Percentiles rank a stretch among this genome's conserved stretches.
These are phyloP conservation scores for Pythium chondricola DNA, from an alignment of 352 stramenopile species.

Conservation along the genomic window DNA sequence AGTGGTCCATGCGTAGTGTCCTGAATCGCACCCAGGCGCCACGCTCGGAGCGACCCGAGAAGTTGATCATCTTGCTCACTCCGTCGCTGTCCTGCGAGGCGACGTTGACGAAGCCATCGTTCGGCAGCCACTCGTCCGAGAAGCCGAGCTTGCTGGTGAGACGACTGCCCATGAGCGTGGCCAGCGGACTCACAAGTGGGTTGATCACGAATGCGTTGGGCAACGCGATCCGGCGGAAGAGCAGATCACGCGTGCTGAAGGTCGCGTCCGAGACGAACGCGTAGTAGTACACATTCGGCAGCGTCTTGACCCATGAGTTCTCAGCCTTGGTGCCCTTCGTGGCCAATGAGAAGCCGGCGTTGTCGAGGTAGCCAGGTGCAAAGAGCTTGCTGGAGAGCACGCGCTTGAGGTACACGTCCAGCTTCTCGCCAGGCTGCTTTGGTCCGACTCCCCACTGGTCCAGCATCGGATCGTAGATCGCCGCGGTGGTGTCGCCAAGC, in stretches of 20 bases:
- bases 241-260: conserved; percentile 22
- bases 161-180: conserved; percentile 32
- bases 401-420: conserved; percentile 6
- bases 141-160: conserved; percentile 20
- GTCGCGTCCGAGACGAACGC: conserved; percentile 32
- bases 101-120: conserved; percentile 23
- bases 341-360: conserved; percentile 28
- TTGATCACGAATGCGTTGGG: conserved; percentile 33
- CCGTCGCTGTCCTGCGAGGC: conserved; percentile 22
- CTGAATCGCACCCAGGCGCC: conserved; percentile 14
- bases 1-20: conserved; percentile 14
- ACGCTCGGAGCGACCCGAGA: conserved; percentile 16
- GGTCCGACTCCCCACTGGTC: conserved; percentile 15
- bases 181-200: conserved; percentile 24
- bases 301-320: conserved; percentile 38
- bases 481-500: not conserved
- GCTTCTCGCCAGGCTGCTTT: conserved; percentile 1
- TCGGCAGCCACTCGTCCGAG: conserved; percentile 31
- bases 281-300: conserved; percentile 48
- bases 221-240: conserved; percentile 30
- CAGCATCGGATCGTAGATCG: conserved; percentile 4
- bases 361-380: conserved; percentile 30
- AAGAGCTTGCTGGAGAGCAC: conserved; percentile 23
- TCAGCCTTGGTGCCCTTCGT: conserved; percentile 25
- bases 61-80: conserved; percentile 8